Evolutionary conservation across 2,329 filamentous ascomycete species (phyloP), one percentile per base, ranked within the genome.

Genomic region (Orbilia blumenaviensis): DNA sequence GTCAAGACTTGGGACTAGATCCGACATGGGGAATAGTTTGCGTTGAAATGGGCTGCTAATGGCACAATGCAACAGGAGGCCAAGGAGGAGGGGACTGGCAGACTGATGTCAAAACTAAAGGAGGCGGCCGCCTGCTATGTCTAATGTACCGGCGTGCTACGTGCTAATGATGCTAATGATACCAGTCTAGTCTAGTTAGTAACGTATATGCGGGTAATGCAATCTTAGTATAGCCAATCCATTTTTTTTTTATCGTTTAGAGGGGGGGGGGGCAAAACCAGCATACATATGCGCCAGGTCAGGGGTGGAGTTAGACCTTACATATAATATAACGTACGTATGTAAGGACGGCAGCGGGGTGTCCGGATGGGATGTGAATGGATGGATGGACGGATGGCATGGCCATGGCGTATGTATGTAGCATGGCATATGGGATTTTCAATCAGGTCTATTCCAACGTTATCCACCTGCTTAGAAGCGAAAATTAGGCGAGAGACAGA

Each of bases 1-100:
- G 48, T 85, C 86, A 62, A 88, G 80, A 58, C 81, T 72, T 23
- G 42, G 25, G 34, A 61, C 29, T 16, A 69, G 16, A 3, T 52
- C 60, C n/a, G 32, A 52, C 72, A 76, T 76, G 18, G 48, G 48
- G 3, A 50, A 50, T 44, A 27, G 56, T 29, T 61, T 34, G 56
- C 56, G 36, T 44, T 61, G 56, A 61, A 61, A 46, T 36, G 56
- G 23, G 36, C 41, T 44, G 56, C n/a, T 29, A 44, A 16, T 36
- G 56, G 41, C 56, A 61, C 36, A 38, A 48, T 62, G 41, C 58
- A 48, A 62, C 52, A 25, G 32, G n/a, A n/a, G n/a, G n/a, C n/a
- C n/a, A n/a, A n/a, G n/a, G n/a, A n/a, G n/a, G n/a, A 38, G 10
- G 2, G 6, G 14, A 52, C 4, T 56, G 60, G n/a, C n/a, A 29